Evolutionary conservation across 2,329 filamentous ascomycete genomes (phyloP), one percentile per base, ranked within the genome.

Genomic region (Microsporum canis): DNA sequence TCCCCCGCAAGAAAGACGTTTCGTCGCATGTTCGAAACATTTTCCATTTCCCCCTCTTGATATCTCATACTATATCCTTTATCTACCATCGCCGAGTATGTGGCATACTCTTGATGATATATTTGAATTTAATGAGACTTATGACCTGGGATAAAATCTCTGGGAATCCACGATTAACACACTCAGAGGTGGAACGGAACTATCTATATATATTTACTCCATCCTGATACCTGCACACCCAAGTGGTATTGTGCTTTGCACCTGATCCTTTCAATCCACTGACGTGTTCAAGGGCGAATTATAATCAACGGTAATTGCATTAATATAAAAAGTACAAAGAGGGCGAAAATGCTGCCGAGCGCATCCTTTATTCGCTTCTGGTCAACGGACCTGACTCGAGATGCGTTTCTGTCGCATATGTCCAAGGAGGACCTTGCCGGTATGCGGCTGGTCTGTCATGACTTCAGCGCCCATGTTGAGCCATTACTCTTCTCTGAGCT

Each of bases 401-500:
- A 71, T 60, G 67, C 68, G 58, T 67, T 76, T 59, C 63, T 75
- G 51, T 65, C 64, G 23, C 62, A 65, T 62, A 57, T 73, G 39
- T 64, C 68, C 47, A 71, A 68, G 59, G 64, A 69, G 60, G 75
- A 76, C 59, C 65, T 74, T 12, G 57, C 65, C 36, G 66, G 65
- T 14, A 66, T 76, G 47, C 74, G 75, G 57, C 65, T 75, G 57
- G 72, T 70, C 34, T 75, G 70, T 63, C 71, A 68, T 62, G 69
- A 70, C 56, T 70, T 76, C 45, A 68, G 71, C 31, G 62, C 66
- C 14, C 65, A 68, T 27, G 66, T 72, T 57, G 72, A 71, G 39
- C 71, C 71, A 12, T 58, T 65, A 2, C 65, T 80, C 23, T 80
- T 81, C 64, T 68, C 72, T 61, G 73, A 78, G 60, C 70, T 79